Evolutionary conservation across 2,329 filamentous ascomycete species (phyloP), one percentile per base, ranked within the genome.

Genomic region (Lasiodiplodia citricola): DNA sequence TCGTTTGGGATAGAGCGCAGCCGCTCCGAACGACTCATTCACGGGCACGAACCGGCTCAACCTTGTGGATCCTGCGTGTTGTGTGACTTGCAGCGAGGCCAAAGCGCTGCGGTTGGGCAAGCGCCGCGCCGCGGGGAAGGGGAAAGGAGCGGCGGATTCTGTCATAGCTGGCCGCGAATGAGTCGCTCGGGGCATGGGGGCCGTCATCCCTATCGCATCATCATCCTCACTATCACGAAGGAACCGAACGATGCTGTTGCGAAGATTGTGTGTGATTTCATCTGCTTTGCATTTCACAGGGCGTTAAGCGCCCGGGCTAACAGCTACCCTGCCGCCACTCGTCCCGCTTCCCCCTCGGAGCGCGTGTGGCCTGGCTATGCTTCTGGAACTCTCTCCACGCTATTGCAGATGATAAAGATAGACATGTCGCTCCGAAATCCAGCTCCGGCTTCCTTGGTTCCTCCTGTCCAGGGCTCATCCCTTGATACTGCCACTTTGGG

Each of bases 321-420:
- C 50, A n/a, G 18, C 41, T 52, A 55, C 66, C 66, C 57, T 55
- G 57, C 47, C 35, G 37, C 55, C 31, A 14, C 57, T 51, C 57
- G 35, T 68, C 66, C 65, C 66, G 66, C 57, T 68, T 68, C 47
- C 66, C 66, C 66, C 57, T 63, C 56, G 7, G 25, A 35, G 56
- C 56, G 7, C 14, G 41, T 41, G 50, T 60, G 55, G 55, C 21
- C 56, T 57, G 13, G 31, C 4, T 3, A 25, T 52, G 31, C 57
- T 68, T 68, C 66, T 68, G 66, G 66, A 63, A 68, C 50, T 60
- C 31, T 35, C 31, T 54, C 57, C 66, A 47, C 14, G 37, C 66
- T 55, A 28, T 35, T 21, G 44, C 57, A 54, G 25, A 31, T 47
- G 44, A 47, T 38, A 47, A 63, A 54, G 35, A 37, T 31, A 68